A percentile compares a stretch with the other conserved stretches of the same genome.
phyloP scores from a whole-genome alignment of 495 filamentous ascomycete genomes.

The Penicillium canariense region DNA sequence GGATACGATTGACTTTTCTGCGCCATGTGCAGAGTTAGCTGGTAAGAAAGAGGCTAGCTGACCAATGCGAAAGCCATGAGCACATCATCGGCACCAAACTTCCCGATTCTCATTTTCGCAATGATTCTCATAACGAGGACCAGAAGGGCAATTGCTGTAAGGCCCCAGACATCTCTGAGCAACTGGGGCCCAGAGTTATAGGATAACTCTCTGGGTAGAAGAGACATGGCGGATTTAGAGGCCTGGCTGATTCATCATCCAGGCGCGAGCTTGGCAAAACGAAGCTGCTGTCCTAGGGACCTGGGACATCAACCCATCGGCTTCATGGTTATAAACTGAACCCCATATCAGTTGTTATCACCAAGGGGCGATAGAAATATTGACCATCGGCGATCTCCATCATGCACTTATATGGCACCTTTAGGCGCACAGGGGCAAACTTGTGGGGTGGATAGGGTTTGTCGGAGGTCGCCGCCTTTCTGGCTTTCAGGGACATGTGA shows the following conservation, averaged over 20 bases:
- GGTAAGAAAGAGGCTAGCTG: conserved; percentile 12
- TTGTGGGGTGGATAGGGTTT: conserved; percentile 8
- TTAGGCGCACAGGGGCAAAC: neutral
- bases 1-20: neutral
- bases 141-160: conserved; percentile 21
- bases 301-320: conserved; percentile 3
- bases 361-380: neutral
- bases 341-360: conserved; percentile 15
- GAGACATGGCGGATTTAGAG: conserved; percentile 11
- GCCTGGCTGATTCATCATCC: neutral
- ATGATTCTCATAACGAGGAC: conserved; percentile 19
- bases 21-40: neutral
- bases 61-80: conserved; percentile 30
- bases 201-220: neutral
- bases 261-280: neutral
- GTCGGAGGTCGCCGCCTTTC: conserved; percentile 21
- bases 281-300: neutral
- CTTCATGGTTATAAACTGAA: conserved; percentile 6
- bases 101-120: conserved; percentile 26
- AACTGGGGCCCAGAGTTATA: conserved; percentile 19
- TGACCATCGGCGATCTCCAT: conserved; percentile 20
- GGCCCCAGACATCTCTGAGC: conserved; percentile 28
- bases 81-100: conserved; percentile 28
- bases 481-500: neutral
- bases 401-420: conserved; percentile 5